Base-by-base conservation (phyloP, 106 monocot genomes). In the Phalaenopsis aphrodite region DNA sequence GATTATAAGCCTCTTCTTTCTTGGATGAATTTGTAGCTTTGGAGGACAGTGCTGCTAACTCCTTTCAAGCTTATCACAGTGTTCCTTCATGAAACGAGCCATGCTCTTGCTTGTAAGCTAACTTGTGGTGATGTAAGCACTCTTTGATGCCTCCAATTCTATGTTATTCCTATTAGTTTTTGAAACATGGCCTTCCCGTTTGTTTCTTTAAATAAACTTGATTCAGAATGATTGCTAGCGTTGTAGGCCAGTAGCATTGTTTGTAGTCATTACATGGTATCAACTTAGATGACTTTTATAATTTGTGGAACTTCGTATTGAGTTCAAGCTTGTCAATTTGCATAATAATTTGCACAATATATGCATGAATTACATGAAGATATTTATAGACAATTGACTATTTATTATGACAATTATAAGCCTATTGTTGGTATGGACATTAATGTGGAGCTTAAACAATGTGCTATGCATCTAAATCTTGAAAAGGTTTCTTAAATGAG, bases 21-120 rank as follows among this genome's bases (percentile, higher is more conserved):
- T 77, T 58, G 2, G 4, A 45, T 38, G 74, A 39, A 18, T 30
- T 85, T 86, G 84, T 75, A 95, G 95, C 68, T 96, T 77, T 96
- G 95, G 95, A 93, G 91, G 85, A 93, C 95, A 5, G 80, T 88
- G 49, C 65, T 93, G 64, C 75, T 94, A 48, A 97, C 91, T 10
- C 96, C 96, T 8, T 94, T 97, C 85, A 97, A 94, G 92, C 93
- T 97, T 38, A 97, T 97, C 56, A 94, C 96, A 11, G 96, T 97
- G 66, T 94, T 97, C 66, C 94, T 97, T 46, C 96, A 97, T 69
- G 96, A 97, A 77, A 84, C 82, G 5, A 97, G 93, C 78, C 96
- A 97, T 86, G 96, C 96, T 75, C 86, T 97, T 71, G 93, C 93
- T 52, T 97, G 96, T 78, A 97, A 92, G 56, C 83, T 94, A 24